Conservation (phyloP, 768 basidiomycete genomes). For the Russula earlei region DNA sequence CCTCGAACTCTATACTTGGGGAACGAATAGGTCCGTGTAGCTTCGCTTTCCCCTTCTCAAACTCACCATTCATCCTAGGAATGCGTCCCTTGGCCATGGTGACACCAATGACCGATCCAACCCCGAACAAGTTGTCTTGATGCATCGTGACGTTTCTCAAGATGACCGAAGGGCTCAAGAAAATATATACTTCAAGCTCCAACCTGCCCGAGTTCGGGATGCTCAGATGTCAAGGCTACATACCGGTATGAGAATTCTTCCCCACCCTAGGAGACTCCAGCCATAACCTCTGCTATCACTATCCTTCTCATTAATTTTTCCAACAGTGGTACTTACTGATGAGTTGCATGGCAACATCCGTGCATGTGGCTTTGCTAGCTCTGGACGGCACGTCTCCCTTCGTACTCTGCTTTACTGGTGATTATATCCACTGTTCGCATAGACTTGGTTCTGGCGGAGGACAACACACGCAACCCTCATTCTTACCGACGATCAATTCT, state of each 20-base stretch:
- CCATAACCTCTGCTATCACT: not conserved
- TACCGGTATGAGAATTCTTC: slow-evolving; percentile 45
- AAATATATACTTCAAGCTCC: slow-evolving; percentile 42
- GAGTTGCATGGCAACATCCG: slow-evolving; percentile 67
- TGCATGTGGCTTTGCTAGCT: slow-evolving; percentile 83
- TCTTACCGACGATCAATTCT: slow-evolving; percentile 45
- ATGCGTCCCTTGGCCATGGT: slow-evolving; percentile 80
- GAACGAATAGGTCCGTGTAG: slow-evolving; percentile 42
- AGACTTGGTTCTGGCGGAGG: slow-evolving; percentile 54
- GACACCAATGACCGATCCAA: slow-evolving; percentile 68
- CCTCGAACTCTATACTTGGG: slow-evolving; percentile 80
- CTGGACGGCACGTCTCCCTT: slow-evolving; percentile 54
- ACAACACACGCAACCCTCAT: slow-evolving; percentile 69
- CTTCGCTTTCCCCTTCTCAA: not conserved
- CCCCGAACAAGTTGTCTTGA: slow-evolving; percentile 67
- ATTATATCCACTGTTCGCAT: not conserved
- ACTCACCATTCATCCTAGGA: slow-evolving; percentile 34
- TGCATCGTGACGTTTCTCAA: not conserved
- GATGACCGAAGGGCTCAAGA: slow-evolving; percentile 17
- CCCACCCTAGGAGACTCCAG: no score
- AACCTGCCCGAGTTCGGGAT: slow-evolving; percentile 50
- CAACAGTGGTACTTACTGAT: slow-evolving; percentile 52
- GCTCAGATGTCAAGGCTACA: slow-evolving; percentile 84
- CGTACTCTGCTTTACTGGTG: not conserved
- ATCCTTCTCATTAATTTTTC: not conserved